Base-by-base conservation (phyloP, 257 asterid genomes). In the Fraxinus cuspidata region DNA sequence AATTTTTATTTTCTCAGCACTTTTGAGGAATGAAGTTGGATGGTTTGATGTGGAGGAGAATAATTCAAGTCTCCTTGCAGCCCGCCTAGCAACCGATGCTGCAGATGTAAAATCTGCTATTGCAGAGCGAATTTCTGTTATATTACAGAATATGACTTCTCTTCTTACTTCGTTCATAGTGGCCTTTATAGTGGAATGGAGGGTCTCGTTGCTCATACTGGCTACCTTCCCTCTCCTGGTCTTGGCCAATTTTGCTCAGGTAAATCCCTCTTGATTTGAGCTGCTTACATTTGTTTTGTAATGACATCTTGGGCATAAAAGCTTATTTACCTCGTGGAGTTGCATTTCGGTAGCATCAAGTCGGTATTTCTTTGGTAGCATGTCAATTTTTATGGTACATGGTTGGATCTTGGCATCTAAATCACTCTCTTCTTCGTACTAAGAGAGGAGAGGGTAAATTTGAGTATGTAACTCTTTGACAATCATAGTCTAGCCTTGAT, bases 211-310 rank as follows among this genome's bases (percentile, higher is more conserved):
- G 58, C 98, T 93, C 66, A 96, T 93, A 58, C 86, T 93, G 1
- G 96, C 81, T 51, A 92, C 98, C 29, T 96, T 96, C 88, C 99
- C 99, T 7, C 99, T 96, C 71, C 87, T 93, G 8, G 98, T 96
- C 86, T 92, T 96, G 0, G 99, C 99, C 74, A 96, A 96, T 88
- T 96, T 96, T 79, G 99, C 99, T 74, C 99, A 96, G 97, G 99
- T 96, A 86, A 84, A 63, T 25, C 37, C n/a, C 34, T 70, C 71
- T 73, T 68, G 53, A 38, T 51, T 0, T 53, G 64, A 0, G 3
- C 64, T 0, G n/a, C 21, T 47, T 47, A 47, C 7, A 3, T 47
- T 16, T 15, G 6, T 47, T 47, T 16, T 15, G n/a, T 16, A 15
- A 15, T 47, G n/a, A 47, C 5, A 47, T 2, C 56, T 47, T 3